phyloP scores from a whole-genome alignment of 805 yeast species.

The Starmerella sp. region DNA sequence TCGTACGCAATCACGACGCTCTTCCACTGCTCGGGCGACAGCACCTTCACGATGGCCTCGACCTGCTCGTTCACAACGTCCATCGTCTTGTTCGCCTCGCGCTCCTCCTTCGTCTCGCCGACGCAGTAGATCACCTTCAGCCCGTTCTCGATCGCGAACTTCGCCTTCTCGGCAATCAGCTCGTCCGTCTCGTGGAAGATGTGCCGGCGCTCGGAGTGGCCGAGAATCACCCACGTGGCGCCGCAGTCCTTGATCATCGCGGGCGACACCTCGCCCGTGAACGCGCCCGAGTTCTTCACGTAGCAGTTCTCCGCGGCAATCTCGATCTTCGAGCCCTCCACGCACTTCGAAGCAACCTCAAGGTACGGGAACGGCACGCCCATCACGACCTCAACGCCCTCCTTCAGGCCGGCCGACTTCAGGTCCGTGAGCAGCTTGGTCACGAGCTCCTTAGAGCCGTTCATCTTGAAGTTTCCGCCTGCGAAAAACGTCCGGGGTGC shows the following conservation, averaged over 20 bases:
- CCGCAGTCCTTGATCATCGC: slow-evolving; percentile 82
- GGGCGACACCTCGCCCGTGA: slow-evolving; percentile 93
- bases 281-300: slow-evolving; percentile 86
- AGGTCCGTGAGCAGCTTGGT: slow-evolving; percentile 71
- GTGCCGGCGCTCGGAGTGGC: slow-evolving; percentile 98
- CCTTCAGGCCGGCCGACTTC: slow-evolving; percentile 65
- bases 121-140: slow-evolving; percentile 88
- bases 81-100: slow-evolving; percentile 77
- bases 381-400: slow-evolving; percentile 81
- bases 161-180: slow-evolving; percentile 85
- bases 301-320: slow-evolving; percentile 89
- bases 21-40: slow-evolving; percentile 65
- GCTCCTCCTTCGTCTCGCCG: slow-evolving; percentile 95
- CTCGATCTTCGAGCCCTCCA: slow-evolving; percentile 54
- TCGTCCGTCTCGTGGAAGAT: slow-evolving; percentile 83
- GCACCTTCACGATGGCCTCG: slow-evolving; percentile 70
- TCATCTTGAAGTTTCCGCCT: slow-evolving; percentile 99
- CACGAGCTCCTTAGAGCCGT: slow-evolving; percentile 84
- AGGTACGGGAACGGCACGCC: slow-evolving; percentile 95
- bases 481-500: slow-evolving; percentile 81
- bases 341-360: slow-evolving; percentile 58
- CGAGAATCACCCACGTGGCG: slow-evolving; percentile 87
- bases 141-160: slow-evolving; percentile 84
- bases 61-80: slow-evolving; percentile 82
- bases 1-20: slow-evolving; percentile 93